Base-by-base conservation (phyloP, 2,329 filamentous ascomycete species). In the Fusarium hainanense region DNA sequence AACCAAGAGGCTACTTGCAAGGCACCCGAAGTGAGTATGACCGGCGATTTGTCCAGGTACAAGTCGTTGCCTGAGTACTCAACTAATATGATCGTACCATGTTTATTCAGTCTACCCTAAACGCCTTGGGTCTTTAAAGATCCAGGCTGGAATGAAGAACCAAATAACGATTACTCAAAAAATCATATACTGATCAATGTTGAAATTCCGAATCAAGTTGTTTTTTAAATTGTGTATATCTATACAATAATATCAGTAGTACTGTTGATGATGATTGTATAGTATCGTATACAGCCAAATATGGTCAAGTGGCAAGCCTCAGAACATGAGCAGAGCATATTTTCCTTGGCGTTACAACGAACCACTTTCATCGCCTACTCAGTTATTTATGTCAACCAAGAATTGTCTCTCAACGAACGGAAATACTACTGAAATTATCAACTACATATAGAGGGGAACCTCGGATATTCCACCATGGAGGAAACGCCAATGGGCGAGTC, bases 401-500 rank as follows among this genome's bases (percentile, higher is more conserved):
- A 34, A 51, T 27, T 41, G 18, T n/a, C 23, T 18, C 32, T 51
- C 23, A 25, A 41, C 34, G 8, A 21, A 18, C 25, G 23, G 12
- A 25, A 16, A 27, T 4, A 37, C 13, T 20, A 27, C 10, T 27
- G 4, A 40, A 41, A 41, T 20, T 11, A 16, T 51, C 14, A 27
- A 41, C n/a, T 7, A n/a, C 16, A 37, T 28, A 41, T 20, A 43
- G 9, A 16, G 23, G 9, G 6, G 27, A 21, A 4, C 30, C 18
- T 13, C 21, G 16, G 3, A 20, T 44, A 10, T 16, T n/a, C 7
- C 32, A 30, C 3, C 44, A 79, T 78, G 77, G 77, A 79, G 40
- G 76, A 78, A 54, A 79, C 78, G 37, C 77, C 76, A 23, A 72
- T 79, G 63, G 77, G 76, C 51, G 78, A 80, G 68, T 77, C 76